These are phyloP conservation scores for Microcera coccophila DNA, from an alignment of 2,329 filamentous ascomycete species.

Conservation along the genomic window DNA sequence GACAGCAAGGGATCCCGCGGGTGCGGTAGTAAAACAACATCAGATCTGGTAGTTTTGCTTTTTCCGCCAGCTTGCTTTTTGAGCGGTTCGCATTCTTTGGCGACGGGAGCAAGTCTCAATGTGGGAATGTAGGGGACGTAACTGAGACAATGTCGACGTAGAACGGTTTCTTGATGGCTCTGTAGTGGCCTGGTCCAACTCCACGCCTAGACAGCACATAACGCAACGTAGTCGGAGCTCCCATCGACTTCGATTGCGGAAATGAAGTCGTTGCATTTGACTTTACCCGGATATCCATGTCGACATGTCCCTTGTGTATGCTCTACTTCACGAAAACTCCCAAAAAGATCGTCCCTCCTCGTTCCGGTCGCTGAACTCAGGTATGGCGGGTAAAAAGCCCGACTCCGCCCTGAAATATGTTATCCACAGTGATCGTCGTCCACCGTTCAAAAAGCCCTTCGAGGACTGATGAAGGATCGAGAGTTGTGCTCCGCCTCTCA, in stretches of 20 bases:
- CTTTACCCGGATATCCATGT: no score
- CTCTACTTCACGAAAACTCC: neutral
- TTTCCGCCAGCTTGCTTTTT: slow-evolving; percentile 5
- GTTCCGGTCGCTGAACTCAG: neutral
- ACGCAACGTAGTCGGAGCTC: no score
- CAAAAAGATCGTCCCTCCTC: neutral
- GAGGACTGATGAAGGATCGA: no score
- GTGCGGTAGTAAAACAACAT: slow-evolving; percentile 2
- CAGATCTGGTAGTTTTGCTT: neutral
- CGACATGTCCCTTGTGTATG: neutral
- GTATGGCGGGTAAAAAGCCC: neutral
- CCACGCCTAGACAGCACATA: no score
- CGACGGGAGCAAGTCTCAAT: neutral
- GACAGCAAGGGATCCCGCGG: slow-evolving; percentile 10
- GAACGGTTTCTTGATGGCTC: no score
- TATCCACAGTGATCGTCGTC: no score
- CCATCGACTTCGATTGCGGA: no score
- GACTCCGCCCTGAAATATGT: neutral
- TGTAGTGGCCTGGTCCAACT: no score
- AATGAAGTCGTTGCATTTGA: no score
- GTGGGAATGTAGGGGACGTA: neutral
- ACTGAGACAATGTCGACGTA: neutral
- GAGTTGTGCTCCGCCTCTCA: no score
- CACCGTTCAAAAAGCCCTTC: no score
- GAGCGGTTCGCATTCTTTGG: slow-evolving; percentile 1